Percentiles rank a stretch among this genome's conserved stretches.
Evolutionary conservation across 148 eudicot species (phyloP).

Genomic region (Rhododendron williamsianum): DNA sequence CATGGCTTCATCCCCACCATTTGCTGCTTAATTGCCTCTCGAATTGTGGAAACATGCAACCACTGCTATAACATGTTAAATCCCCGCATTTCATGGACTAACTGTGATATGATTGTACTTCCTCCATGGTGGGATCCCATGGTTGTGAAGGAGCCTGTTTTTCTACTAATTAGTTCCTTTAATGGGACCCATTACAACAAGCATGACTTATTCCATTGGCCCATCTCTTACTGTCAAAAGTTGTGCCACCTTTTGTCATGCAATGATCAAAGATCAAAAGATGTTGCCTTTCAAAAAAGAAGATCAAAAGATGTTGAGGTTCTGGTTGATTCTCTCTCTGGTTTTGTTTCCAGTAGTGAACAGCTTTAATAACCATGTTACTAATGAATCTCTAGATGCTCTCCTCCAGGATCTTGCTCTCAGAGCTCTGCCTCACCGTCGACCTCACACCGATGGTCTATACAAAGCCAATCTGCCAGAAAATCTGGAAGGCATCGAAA

Average conservation of each 20-base stretch:
- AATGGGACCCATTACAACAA: slow-evolving; percentile 3
- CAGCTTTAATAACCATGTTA: not conserved
- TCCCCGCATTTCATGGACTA: not conserved
- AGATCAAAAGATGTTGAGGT: not conserved
- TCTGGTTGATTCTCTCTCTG: slow-evolving; percentile 9
- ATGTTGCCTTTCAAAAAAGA: not conserved
- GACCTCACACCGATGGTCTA: slow-evolving; percentile 28
- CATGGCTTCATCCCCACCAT: slow-evolving; percentile 1
- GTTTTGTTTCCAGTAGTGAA: slow-evolving; percentile 9
- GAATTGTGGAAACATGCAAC: not conserved
- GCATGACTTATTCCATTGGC: not conserved
- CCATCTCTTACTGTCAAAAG: not conserved
- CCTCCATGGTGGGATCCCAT: not conserved
- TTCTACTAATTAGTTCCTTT: not conserved
- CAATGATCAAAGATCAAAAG: not conserved
- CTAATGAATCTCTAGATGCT: slow-evolving; percentile 17
- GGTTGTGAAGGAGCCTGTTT: not conserved
- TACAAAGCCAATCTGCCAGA: slow-evolving; percentile 24
- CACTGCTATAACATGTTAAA: not conserved
- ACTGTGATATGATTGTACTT: slow-evolving; percentile 7
- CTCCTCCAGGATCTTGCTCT: slow-evolving; percentile 33
- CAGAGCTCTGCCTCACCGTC: slow-evolving; percentile 18
- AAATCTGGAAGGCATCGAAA: slow-evolving; percentile 28
- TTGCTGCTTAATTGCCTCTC: slow-evolving; percentile 9
- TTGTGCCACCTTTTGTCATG: not conserved